A percentile compares a stretch with the other conserved stretches of the same genome.
These are phyloP conservation scores for Neurospora sp. DNA, from an alignment of 495 filamentous ascomycete species.

Conservation along the genomic window DNA sequence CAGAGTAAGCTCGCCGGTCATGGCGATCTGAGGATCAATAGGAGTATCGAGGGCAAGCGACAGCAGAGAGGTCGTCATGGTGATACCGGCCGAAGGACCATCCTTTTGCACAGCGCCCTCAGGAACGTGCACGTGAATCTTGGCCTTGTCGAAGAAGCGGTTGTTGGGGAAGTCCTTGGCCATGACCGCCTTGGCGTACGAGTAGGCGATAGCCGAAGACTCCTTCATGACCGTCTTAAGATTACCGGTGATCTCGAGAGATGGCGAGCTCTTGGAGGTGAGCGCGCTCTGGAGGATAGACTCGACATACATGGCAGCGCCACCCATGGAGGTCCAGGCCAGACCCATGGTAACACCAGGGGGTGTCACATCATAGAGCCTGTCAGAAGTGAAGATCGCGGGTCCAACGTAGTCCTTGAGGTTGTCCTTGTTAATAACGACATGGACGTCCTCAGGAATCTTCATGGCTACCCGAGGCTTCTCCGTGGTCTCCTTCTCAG, in stretches of 20 bases:
- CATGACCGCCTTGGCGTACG: conserved; percentile 84
- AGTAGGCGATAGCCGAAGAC: conserved; percentile 87
- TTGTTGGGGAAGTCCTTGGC: conserved; percentile 78
- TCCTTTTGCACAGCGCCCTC: conserved; percentile 97
- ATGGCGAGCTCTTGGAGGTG: conserved; percentile 56
- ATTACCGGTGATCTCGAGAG: conserved; percentile 86
- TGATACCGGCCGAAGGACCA: conserved; percentile 90
- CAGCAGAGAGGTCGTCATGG: conserved; percentile 89
- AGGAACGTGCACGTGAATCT: conserved; percentile 91
- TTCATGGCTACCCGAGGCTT: conserved; percentile 68
- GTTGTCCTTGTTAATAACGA: conserved; percentile 79
- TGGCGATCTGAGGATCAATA: conserved; percentile 80
- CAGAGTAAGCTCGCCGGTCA: conserved; percentile 97
- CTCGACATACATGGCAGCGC: conserved; percentile 93
- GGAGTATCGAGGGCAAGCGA: conserved; percentile 69
- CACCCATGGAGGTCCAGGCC: conserved; percentile 97
- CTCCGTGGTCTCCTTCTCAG: conserved; percentile 39
- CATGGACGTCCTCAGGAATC: conserved; percentile 79
- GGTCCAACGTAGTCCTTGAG: conserved; percentile 97
- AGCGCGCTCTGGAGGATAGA: conserved; percentile 84
- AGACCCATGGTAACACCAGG: conserved; percentile 98
- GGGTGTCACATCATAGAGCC: conserved; percentile 88
- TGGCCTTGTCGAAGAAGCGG: conserved; percentile 91
- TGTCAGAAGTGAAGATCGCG: conserved; percentile 88
- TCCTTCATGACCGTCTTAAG: conserved; percentile 98